Evolutionary conservation across 2,329 filamentous ascomycete genomes (phyloP).

Genomic region (Oidium heveae): DNA sequence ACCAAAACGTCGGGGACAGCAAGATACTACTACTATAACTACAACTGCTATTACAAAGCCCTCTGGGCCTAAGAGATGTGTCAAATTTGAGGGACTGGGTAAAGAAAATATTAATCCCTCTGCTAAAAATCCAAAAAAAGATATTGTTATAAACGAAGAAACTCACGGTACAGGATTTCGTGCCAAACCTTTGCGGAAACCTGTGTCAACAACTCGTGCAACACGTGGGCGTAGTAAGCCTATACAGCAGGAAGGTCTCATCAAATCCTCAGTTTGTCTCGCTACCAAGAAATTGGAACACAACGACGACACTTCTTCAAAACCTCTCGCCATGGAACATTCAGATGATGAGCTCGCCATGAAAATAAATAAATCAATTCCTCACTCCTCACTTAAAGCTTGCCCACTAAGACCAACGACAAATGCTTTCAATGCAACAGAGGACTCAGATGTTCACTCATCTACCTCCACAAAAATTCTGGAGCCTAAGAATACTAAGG

Average conservation of each 20-base stretch:
- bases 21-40: not conserved
- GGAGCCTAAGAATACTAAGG: constrained; percentile 9
- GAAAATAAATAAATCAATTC: constrained; percentile 19
- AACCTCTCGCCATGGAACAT: constrained; percentile 12
- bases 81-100: constrained; percentile 34
- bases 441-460: constrained; percentile 15
- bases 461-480: constrained; percentile 12
- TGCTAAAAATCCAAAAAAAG: constrained; percentile 17
- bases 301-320: constrained; percentile 19
- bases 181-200: constrained; percentile 24
- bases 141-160: constrained; percentile 11
- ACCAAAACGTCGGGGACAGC: constrained; percentile 13
- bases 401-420: constrained; percentile 26
- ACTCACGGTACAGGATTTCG: constrained; percentile 16
- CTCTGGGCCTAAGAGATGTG: constrained; percentile 28
- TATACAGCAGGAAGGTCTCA: constrained; percentile 15
- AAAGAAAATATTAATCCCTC: constrained; percentile 33
- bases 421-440: constrained; percentile 12
- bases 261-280: constrained; percentile 17
- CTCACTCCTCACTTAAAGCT: constrained; percentile 26
- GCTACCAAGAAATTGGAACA: constrained; percentile 41
- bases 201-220: constrained; percentile 11
- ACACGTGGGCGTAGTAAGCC: constrained; percentile 12
- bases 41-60: constrained; percentile 16
- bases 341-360: constrained; percentile 36